Evolutionary conservation across 1,284 basidiomycete species (phyloP), one percentile per base, ranked within the genome.

Genomic region (Puccinia sorghi): DNA sequence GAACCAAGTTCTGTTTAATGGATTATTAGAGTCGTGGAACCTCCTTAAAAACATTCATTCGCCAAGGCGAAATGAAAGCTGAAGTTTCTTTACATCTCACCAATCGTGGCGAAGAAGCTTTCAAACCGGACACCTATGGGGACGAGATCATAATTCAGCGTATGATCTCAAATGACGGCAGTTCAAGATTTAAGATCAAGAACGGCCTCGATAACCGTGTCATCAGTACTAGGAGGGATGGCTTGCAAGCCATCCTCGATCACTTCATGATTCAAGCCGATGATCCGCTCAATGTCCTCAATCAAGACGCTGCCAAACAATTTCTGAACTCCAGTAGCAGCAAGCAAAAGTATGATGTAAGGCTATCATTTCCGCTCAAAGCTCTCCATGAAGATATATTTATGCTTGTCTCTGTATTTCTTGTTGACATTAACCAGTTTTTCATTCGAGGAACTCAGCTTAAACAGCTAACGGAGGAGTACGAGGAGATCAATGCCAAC

Each of bases 401-500:
- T 56, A 20, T 48, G 22, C 22, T 61, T n/a, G 27, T 63, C n/a
- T n/a, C n/a, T n/a, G n/a, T n/a, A n/a, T n/a, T n/a, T n/a, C n/a
- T n/a, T n/a, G n/a, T n/a, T n/a, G n/a, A n/a, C n/a, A n/a, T n/a
- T n/a, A n/a, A n/a, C n/a, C n/a, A n/a, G 92, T 94, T 98, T 84
- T 99, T 98, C 88, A 88, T 98, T 59, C 89, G 90, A 43, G 97
- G 97, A 11, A 99, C 96, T 0, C 93, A 94, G 82, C 89, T 99
- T 37, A 89, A 90, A 48, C 92, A 95, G 83, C 89, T 99, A 27
- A 90, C 89, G 6, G 90, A 93, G 39, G 92, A 95, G 84, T 99
- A 99, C 84, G 89, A 91, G 54, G 87, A 88, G 1, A 92, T 92
- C 82, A 85, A 90, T 39, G 86, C 89, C 79, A 92, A 93, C 83